Percentiles rank a stretch among this genome's conserved stretches.
Conservation (phyloP, 2,329 filamentous ascomycete species). For the Aschersonia sp. region DNA sequence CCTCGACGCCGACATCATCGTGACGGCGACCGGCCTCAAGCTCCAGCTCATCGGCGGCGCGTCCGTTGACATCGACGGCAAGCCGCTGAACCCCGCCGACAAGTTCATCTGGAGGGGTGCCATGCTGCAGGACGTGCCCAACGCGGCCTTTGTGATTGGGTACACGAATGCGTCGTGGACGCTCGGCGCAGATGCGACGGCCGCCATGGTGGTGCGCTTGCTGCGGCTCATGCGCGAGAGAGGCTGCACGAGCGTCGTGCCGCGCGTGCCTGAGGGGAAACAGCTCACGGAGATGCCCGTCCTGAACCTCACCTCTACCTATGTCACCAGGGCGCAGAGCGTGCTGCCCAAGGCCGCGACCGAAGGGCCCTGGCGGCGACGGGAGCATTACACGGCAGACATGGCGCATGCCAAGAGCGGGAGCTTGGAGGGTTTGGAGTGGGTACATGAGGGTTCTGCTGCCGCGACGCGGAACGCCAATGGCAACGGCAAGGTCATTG, state of each 20-base stretch:
- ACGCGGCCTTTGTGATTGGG: constrained; percentile 40
- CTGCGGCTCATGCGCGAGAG: constrained; percentile 32
- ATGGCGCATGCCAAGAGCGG: not conserved
- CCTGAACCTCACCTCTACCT: constrained; percentile 30
- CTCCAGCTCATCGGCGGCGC: constrained; percentile 33
- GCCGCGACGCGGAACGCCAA: not conserved
- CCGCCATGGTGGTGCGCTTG: constrained; percentile 31
- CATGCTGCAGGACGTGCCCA: constrained; percentile 50
- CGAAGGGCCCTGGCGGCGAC: not conserved
- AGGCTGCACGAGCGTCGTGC: constrained; percentile 25
- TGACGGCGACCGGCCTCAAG: constrained; percentile 31
- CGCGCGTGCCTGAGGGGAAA: constrained; percentile 19
- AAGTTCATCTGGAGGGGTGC: constrained; percentile 41
- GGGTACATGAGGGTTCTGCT: not conserved
- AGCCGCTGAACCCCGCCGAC: constrained; percentile 23
- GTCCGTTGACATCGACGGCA: constrained; percentile 33
- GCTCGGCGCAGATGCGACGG: constrained; percentile 39
- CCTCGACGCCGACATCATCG: constrained; percentile 43
- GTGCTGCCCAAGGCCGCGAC: not conserved
- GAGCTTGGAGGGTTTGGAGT: not conserved
- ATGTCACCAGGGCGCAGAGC: not conserved
- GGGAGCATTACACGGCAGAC: not conserved
- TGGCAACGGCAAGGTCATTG: not conserved
- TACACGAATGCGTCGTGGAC: constrained; percentile 50
- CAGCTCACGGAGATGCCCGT: constrained; percentile 22